Conservation (phyloP, 345 rosid species). For the Geranium brycei region DNA sequence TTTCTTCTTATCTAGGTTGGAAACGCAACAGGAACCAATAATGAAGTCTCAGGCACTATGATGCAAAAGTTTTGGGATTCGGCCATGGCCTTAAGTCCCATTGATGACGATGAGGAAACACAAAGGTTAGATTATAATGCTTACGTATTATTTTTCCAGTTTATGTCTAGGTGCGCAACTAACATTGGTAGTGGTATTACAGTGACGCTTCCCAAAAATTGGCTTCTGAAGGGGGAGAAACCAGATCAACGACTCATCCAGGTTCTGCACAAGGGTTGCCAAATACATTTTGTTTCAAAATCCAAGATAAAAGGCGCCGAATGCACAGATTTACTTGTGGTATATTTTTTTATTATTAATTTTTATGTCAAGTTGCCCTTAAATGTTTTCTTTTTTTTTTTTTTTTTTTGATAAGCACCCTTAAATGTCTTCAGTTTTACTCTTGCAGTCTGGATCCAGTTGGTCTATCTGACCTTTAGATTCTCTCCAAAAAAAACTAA, state of each 20-base stretch:
- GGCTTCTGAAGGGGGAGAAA: conserved; percentile 64
- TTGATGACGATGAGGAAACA: conserved; percentile 75
- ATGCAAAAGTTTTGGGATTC: conserved; percentile 99
- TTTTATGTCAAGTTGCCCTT: background rate
- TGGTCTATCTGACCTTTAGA: background rate
- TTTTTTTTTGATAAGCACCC: too few relatives aligned
- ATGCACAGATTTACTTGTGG: conserved; percentile 94
- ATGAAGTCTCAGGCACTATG: conserved; percentile 68
- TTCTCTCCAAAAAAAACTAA: background rate
- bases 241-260: conserved; percentile 40
- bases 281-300: conserved; percentile 62
- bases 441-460: background rate
- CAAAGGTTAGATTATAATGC: conserved; percentile 38
- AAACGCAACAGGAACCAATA: conserved; percentile 50
- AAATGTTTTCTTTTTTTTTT: background rate
- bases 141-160: conserved; percentile 5
- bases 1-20: conserved; percentile 46
- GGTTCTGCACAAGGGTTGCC: conserved; percentile 26
- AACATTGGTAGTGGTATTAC: conserved; percentile 17
- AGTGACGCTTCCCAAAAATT: conserved; percentile 81
- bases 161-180: conserved; percentile 9
- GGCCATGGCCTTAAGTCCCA: conserved; percentile 64
- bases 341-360: conserved; percentile 16
- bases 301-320: conserved; percentile 67
- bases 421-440: background rate